Evolutionary conservation across 2,329 filamentous ascomycete genomes (phyloP), one percentile per base, ranked within the genome.

Genomic region (Rutstroemia sp.): DNA sequence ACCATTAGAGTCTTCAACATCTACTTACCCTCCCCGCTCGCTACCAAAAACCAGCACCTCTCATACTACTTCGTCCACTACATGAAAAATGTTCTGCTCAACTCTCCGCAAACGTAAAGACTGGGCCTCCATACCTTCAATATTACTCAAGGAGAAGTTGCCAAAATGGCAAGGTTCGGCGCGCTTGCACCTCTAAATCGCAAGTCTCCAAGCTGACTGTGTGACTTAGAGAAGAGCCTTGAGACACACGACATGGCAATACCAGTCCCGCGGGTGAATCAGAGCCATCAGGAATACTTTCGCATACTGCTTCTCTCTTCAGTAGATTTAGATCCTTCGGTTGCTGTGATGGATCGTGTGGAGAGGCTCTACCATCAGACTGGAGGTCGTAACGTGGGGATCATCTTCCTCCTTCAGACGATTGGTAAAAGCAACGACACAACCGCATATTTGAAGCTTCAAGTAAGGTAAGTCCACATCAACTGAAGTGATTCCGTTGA

Each of bases 81-180:
- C 34, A 39, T 10, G 12, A 41, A 49, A n/a, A n/a, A 67, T 69
- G 67, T 71, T 71, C 51, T 71, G 67, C 56, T 62, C 64, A 16
- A 64, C 62, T 9, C 55, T 71, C 27, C 64, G 68, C 42, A 67
- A 62, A 51, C 62, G 68, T 21, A 49, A 46, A 12, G 63, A 69
- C 56, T 70, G 67, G 67, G 56, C 60, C 21, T 57, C 57, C 12
- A 49, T 68, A 19, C 64, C 67, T 42, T 51, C 58, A n/a, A 61
- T 42, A 23, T 61, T 70, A 9, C 59, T 69, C 1, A 48, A 60
- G 14, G 54, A 54, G 16, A 51, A 64, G 42, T 23, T 50, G 41
- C 61, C 62, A 48, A 64, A 56, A 67, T 70, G 68, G 68, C 53
- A 60, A 66, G 69, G 69, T 69, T 44, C 50, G 56, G 42, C 30